phyloP scores from a whole-genome alignment of 768 basidiomycete species.

The Hydnum rufescens region DNA sequence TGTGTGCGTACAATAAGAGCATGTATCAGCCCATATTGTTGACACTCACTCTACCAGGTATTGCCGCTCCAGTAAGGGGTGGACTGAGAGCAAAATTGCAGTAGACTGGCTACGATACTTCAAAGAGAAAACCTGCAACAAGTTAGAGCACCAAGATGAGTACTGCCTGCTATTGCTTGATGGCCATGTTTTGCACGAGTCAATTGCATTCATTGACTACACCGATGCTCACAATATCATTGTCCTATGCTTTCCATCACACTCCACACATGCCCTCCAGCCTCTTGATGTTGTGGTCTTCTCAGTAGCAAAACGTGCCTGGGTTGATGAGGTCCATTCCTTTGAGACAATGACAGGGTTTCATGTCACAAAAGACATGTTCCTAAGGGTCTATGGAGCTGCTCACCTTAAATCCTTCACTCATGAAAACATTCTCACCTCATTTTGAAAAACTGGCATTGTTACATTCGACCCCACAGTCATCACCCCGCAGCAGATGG shows the following conservation, averaged over 20 bases:
- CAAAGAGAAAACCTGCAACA: conserved; percentile 21
- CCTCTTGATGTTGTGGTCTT: conserved; percentile 8
- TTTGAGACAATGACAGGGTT: conserved; percentile 15
- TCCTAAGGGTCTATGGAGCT: conserved; percentile 20
- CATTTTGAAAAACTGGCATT: conserved; percentile 24
- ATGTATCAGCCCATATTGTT: neutral
- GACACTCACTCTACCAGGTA: neutral
- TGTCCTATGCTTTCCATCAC: conserved; percentile 27
- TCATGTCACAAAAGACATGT: conserved; percentile 23
- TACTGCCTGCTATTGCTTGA: conserved; percentile 24
- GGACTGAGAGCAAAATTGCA: conserved; percentile 1
- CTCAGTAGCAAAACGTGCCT: conserved; percentile 17
- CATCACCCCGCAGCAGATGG: conserved; percentile 12
- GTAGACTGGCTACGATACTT: conserved; percentile 14
- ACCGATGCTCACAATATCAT: conserved; percentile 20
- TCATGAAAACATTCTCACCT: conserved; percentile 17
- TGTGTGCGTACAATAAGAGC: neutral
- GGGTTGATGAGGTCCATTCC: conserved; percentile 13
- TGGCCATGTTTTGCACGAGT: conserved; percentile 29
- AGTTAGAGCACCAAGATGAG: conserved; percentile 15
- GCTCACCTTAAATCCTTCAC: conserved; percentile 13
- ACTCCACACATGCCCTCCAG: conserved; percentile 20
- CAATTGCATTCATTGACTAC: conserved; percentile 21
- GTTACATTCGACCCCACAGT: conserved; percentile 20
- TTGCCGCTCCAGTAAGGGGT: neutral